Percentiles rank a stretch among this genome's conserved stretches.
Evolutionary conservation across 2,329 filamentous ascomycete species (phyloP).

Genomic region (Botrytis elliptica): DNA sequence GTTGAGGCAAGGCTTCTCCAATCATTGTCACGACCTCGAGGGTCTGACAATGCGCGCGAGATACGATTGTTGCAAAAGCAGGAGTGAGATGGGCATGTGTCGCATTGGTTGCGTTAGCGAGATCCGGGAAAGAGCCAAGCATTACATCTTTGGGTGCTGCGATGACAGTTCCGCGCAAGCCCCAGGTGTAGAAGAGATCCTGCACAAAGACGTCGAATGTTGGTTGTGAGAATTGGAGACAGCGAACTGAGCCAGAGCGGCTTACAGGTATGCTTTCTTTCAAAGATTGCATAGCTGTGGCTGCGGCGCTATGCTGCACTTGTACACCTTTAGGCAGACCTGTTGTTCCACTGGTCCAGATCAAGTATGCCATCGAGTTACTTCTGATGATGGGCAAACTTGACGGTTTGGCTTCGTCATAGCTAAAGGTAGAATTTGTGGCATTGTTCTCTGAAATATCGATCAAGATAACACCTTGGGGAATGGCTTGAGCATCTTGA

Average conservation of each 20-base stretch:
- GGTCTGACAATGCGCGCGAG: neutral
- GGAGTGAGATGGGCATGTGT: conserved; percentile 15
- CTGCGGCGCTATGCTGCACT: conserved; percentile 23
- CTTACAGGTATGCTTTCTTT: neutral
- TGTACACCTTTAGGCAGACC: conserved; percentile 30
- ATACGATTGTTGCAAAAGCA: conserved; percentile 12
- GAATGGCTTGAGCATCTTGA: conserved; percentile 2
- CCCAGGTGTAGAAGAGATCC: conserved; percentile 15
- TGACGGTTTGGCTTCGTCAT: neutral
- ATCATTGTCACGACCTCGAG: conserved; percentile 12
- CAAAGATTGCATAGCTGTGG: conserved; percentile 6
- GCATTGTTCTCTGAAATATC: neutral
- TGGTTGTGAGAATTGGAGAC: conserved; percentile 12
- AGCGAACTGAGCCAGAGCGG: neutral
- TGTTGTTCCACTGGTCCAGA: conserved; percentile 28
- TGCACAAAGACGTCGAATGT: conserved; percentile 16
- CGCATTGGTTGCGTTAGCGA: neutral
- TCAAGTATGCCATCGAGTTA: conserved; percentile 25
- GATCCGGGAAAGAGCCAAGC: conserved; percentile 10
- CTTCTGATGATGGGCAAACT: neutral
- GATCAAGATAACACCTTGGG: neutral
- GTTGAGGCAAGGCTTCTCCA: conserved; percentile 13
- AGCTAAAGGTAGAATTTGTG: neutral
- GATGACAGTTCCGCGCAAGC: conserved; percentile 10
- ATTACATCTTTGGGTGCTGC: conserved; percentile 14